Evolutionary conservation across 225 moss, liverwort and hornwort species (phyloP), one percentile per base, ranked within the genome.

Genomic region (Lunularia cruciata): DNA sequence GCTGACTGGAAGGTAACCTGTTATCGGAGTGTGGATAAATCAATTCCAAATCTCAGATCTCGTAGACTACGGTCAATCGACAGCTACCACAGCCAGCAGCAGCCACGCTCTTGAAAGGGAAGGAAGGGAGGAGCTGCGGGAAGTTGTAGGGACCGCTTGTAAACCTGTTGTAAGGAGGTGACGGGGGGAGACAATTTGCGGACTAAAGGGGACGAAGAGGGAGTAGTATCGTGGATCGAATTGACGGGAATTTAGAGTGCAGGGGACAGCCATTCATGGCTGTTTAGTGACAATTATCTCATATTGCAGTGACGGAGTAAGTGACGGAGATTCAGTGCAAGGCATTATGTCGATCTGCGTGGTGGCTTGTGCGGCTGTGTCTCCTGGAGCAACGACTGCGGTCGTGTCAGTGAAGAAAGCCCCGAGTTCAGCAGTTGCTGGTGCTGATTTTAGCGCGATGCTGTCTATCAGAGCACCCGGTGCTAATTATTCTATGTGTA

Each of bases 331-430:
- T 18, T 18, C 7, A 49, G 49, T 6, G 43, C 16, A 51, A 23
- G 11, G 30, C 60, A 18, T 20, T 18, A 36, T 20, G 60, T 11
- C 30, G 51, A 68, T 68, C 54, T 53, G 25, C 37, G 57, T 55
- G 56, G 69, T 56, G 38, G 39, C 69, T 18, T 8, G 19, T 6
- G 55, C 56, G 37, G 26, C 57, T 12, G 56, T 43, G 38, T 30
- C 69, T 16, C 14, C 36, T 11, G 39, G 14, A 20, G 69, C 28
- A 47, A 37, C 55, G 4, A 40, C 18, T 55, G 69, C 12, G 3
- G 25, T 37, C 38, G 26, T 43, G 26, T 69, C 45, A 38, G 22
- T 6, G 52, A 67, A 26, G 67, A 69, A 57, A 31, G 26, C 39
- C 8, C 13, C 13, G 15, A 36, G n/a, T n/a, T n/a, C 53, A 6